Evolutionary conservation across 306 rosid genomes (phyloP).

Genomic region (Trifolium repens): DNA sequence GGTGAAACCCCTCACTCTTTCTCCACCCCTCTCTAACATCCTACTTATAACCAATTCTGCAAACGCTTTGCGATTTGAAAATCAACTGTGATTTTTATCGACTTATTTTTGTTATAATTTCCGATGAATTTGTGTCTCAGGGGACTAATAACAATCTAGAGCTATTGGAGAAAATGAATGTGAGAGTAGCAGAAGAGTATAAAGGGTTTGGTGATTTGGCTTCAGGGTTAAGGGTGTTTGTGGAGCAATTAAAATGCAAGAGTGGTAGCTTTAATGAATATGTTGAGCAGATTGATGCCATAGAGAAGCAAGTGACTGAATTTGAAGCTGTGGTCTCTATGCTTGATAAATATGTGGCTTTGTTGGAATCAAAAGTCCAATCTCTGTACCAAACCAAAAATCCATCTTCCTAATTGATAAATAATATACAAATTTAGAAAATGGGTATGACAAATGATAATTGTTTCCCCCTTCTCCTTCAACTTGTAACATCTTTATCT

Average conservation of each 20-base stretch:
- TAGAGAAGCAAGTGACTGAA: conserved; percentile 84
- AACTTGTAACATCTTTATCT: neutral
- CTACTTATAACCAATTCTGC: neutral
- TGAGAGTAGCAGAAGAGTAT: conserved; percentile 80
- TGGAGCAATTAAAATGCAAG: conserved; percentile 84
- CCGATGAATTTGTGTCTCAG: conserved; percentile 40
- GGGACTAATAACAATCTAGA: conserved; percentile 82
- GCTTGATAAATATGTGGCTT: conserved; percentile 73
- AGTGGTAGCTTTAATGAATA: conserved; percentile 75
- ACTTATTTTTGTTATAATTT: conserved; percentile 17
- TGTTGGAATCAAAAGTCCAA: conserved; percentile 72
- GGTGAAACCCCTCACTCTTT: conserved; percentile 47
- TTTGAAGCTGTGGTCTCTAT: conserved; percentile 83
- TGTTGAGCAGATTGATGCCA: conserved; percentile 70
- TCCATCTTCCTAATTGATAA: conserved; percentile 45
- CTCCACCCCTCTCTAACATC: too few species aligned
- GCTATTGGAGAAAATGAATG: conserved; percentile 88
- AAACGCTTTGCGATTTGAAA: neutral
- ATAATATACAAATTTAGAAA: neutral
- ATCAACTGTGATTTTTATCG: neutral
- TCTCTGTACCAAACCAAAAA: conserved; percentile 53
- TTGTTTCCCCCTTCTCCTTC: neutral
- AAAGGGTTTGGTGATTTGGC: conserved; percentile 82
- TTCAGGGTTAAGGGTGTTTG: conserved; percentile 82
- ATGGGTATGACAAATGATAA: neutral